Percentiles rank a stretch among this genome's conserved stretches.
Conservation (phyloP, 2,329 filamentous ascomycete species). For the Aureobasidium sp. region DNA sequence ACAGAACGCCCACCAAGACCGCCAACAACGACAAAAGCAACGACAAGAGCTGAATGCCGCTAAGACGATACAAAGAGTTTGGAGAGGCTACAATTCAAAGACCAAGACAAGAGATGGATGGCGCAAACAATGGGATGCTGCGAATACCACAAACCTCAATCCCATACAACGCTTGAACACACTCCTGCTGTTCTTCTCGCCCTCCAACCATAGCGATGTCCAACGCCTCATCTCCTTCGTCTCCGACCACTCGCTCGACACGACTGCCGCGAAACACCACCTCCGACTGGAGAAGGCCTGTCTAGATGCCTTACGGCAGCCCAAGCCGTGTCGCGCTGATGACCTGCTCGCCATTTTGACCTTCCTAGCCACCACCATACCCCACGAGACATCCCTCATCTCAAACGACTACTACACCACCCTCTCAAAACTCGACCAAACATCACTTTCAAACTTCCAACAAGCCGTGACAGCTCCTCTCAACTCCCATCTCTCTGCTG, state of each 20-base stretch:
- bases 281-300: slow-evolving; percentile 35
- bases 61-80: slow-evolving; percentile 67
- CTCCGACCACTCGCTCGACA: background rate
- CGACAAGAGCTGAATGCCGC: slow-evolving; percentile 68
- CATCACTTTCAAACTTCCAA: slow-evolving; percentile 22
- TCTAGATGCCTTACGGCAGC: slow-evolving; percentile 25
- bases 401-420: slow-evolving; percentile 28
- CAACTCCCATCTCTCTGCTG: slow-evolving; percentile 20
- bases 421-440: slow-evolving; percentile 22
- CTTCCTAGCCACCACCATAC: slow-evolving; percentile 3
- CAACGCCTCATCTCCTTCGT: slow-evolving; percentile 34
- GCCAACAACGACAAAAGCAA: slow-evolving; percentile 72
- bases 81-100: slow-evolving; percentile 69
- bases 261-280: slow-evolving; percentile 34
- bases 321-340: background rate
- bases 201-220: slow-evolving; percentile 33
- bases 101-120: slow-evolving; percentile 50
- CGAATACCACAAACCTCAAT: slow-evolving; percentile 31
- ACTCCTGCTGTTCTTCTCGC: slow-evolving; percentile 39
- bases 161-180: slow-evolving; percentile 35
- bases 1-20: slow-evolving; percentile 79
- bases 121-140: slow-evolving; percentile 56
- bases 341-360: slow-evolving; percentile 11
- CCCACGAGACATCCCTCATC: slow-evolving; percentile 1
- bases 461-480: slow-evolving; percentile 29